Evolutionary conservation across 768 basidiomycete species (phyloP).

Genomic region (Tricholoma sp.): DNA sequence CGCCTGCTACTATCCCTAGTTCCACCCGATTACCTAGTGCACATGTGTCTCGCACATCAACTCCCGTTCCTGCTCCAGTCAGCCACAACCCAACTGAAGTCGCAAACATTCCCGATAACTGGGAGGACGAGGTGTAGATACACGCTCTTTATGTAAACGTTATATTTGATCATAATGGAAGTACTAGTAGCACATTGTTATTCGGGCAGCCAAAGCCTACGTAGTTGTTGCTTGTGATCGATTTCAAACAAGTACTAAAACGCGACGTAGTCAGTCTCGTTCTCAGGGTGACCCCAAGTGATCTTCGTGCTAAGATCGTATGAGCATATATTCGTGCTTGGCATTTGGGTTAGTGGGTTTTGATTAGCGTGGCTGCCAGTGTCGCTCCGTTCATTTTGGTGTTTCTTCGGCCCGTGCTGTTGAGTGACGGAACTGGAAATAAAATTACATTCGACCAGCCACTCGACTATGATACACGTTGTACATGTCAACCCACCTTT

Average conservation of each 20-base stretch:
- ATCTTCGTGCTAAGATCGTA: conserved; percentile 8
- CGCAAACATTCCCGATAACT: conserved; percentile 42
- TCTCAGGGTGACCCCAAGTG: conserved; percentile 7
- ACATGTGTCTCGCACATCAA: background rate
- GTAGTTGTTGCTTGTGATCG: no score
- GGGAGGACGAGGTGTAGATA: conserved; percentile 47
- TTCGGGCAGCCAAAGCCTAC: no score
- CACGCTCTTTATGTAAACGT: no score
- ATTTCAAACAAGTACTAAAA: no score
- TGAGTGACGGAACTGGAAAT: background rate
- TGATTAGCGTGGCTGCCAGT: conserved; percentile 18
- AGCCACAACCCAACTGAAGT: conserved; percentile 7
- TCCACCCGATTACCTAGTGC: background rate
- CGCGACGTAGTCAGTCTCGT: conserved; percentile 15
- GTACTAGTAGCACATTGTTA: no score
- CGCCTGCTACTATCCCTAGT: background rate
- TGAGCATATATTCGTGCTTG: conserved; percentile 17
- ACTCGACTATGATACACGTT: no score
- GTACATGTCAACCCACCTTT: no score
- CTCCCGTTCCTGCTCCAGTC: conserved; percentile 9
- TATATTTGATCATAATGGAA: no score
- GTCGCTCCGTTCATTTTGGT: conserved; percentile 14
- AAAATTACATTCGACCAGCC: no score
- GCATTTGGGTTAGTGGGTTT: conserved; percentile 13
- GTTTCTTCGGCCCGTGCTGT: conserved; percentile 10